Percentiles rank a stretch among this genome's conserved stretches.
Evolutionary conservation across 2,329 filamentous ascomycete genomes (phyloP).

Genomic region (Diplodia sapinea): DNA sequence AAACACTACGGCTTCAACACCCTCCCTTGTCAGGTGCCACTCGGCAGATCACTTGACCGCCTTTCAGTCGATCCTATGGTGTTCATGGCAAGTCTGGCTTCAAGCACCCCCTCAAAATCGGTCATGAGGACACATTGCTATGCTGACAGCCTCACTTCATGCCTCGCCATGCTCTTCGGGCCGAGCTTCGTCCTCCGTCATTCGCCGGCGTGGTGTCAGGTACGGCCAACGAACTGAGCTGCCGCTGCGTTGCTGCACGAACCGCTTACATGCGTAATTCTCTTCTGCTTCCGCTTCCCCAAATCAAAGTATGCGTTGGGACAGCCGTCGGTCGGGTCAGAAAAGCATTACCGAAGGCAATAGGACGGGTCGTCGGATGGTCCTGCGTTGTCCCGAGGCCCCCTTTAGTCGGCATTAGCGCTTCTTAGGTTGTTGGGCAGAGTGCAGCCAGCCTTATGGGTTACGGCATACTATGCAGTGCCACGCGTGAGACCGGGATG

Average conservation of each 20-base stretch:
- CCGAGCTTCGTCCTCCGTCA: conserved; percentile 5
- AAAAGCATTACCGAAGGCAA: not conserved
- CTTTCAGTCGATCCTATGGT: conserved; percentile 20
- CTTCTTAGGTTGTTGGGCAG: not conserved
- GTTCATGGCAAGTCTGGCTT: conserved; percentile 4
- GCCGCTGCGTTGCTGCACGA: conserved; percentile 12
- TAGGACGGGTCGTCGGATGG: conserved; percentile 10
- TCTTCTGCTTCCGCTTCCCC: conserved; percentile 7
- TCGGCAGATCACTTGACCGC: conserved; percentile 23
- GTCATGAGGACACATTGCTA: conserved; percentile 20
- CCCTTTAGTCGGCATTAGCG: conserved; percentile 16
- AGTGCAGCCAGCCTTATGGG: conserved; percentile 5
- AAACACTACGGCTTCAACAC: conserved; percentile 3
- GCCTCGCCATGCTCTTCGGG: conserved; percentile 4
- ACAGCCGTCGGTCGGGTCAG: conserved; percentile 1
- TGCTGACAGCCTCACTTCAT: conserved; percentile 17
- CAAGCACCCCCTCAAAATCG: not conserved
- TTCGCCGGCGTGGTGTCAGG: not conserved
- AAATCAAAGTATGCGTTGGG: not conserved
- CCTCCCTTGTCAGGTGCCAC: not conserved
- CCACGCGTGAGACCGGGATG: not conserved
- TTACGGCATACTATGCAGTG: not conserved
- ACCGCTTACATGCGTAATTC: conserved; percentile 13
- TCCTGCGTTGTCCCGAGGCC: conserved; percentile 12
- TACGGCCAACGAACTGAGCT: conserved; percentile 2